Conservation (phyloP, 78 protist genomes). For the Anaeramoeba flamelloides region DNA sequence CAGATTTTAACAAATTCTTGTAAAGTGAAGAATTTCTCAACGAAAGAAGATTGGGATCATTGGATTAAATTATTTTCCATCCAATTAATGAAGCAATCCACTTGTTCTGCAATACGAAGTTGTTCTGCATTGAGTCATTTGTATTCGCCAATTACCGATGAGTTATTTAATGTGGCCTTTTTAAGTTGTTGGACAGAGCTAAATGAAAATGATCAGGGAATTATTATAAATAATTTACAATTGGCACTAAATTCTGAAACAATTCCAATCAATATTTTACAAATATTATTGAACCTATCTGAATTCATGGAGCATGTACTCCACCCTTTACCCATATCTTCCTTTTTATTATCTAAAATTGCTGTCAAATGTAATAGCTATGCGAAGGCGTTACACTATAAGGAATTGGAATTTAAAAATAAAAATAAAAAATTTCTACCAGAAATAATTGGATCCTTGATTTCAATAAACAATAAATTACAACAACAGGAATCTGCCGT, state of each 20-base stretch:
- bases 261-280: not conserved
- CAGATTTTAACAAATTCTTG: not conserved
- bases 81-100: not conserved
- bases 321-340: not conserved
- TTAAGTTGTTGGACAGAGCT: not conserved
- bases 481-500: not conserved
- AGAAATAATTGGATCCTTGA: not conserved
- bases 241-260: not conserved
- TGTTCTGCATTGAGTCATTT: not conserved
- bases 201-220: not conserved
- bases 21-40: not conserved
- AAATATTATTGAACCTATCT: not conserved
- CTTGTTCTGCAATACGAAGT: not conserved
- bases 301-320: not conserved
- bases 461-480: not conserved
- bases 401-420: not conserved
- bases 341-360: not conserved
- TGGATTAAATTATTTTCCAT: not conserved
- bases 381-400: not conserved
- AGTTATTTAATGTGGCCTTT: not conserved
- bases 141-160: not conserved
- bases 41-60: not conserved
- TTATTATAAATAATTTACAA: not conserved
- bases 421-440: too few relatives aligned
- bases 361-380: not conserved